Evolutionary conservation across 768 basidiomycete species (phyloP).

Genomic region (Pleurotus tuber-regium): DNA sequence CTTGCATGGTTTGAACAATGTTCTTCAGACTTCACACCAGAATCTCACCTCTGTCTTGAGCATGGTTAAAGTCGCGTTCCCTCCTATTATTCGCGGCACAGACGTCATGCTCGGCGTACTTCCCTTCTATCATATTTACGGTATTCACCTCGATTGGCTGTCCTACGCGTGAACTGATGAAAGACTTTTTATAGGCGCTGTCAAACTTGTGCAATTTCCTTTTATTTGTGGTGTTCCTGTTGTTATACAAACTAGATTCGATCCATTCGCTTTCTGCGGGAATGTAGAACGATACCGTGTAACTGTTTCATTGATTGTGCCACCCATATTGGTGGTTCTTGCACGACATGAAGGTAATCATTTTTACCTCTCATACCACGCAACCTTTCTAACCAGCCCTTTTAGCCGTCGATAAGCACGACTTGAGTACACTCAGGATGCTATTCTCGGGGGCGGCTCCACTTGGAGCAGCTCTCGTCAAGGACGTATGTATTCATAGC

Average conservation of each 20-base stretch:
- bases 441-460: conserved; percentile 83
- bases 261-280: conserved; percentile 64
- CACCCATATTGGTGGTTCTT: conserved; percentile 80
- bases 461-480: conserved; percentile 59
- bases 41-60: conserved; percentile 63
- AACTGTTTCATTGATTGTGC: conserved; percentile 61
- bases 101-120: conserved; percentile 64
- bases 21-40: conserved; percentile 55
- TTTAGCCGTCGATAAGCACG: conserved; percentile 61
- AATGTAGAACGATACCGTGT: conserved; percentile 65
- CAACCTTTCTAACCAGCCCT: neutral
- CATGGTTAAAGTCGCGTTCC: conserved; percentile 46
- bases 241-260: conserved; percentile 66
- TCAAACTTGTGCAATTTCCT: conserved; percentile 63
- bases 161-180: too few species aligned
- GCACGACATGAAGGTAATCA: conserved; percentile 62
- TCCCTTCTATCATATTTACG: conserved; percentile 53
- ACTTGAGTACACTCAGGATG: conserved; percentile 55
- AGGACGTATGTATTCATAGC: conserved; percentile 38
- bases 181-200: conserved; percentile 38
- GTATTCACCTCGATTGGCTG: conserved; percentile 16
- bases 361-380: neutral
- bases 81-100: conserved; percentile 29
- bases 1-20: neutral
- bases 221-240: conserved; percentile 47